phyloP scores from a whole-genome alignment of 768 basidiomycete species.

The Auricularia heimuer region DNA sequence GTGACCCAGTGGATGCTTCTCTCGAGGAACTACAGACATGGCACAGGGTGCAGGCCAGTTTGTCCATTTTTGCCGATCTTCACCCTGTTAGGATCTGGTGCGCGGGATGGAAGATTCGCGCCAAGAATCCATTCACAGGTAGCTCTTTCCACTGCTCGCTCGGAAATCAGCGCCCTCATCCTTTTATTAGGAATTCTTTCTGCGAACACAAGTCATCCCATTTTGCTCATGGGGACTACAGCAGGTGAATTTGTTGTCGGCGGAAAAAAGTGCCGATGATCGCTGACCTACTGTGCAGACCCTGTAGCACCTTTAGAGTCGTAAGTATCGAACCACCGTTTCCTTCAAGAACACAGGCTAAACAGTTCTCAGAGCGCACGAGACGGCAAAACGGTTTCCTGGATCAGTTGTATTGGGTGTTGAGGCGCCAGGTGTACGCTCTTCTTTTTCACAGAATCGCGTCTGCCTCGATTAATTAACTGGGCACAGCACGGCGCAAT shows the following conservation, averaged over 20 bases:
- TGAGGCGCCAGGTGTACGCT: not conserved
- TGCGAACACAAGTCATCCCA: too few species aligned
- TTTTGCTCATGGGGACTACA: too few species aligned
- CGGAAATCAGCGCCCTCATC: not conserved
- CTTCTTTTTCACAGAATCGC: not conserved
- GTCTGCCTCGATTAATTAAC: not conserved
- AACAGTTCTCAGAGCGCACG: not conserved
- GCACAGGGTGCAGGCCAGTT: not conserved
- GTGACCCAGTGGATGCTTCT: slow-evolving; percentile 7
- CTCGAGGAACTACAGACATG: slow-evolving; percentile 5
- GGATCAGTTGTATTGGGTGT: not conserved
- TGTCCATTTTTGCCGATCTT: slow-evolving; percentile 9
- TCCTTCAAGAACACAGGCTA: too few species aligned
- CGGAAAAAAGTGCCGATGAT: too few species aligned
- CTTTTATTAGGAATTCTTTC: too few species aligned
- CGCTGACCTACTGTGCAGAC: too few species aligned
- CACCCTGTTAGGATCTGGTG: not conserved
- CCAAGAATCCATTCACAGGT: slow-evolving; percentile 10
- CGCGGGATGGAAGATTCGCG: slow-evolving; percentile 10
- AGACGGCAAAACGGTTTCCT: not conserved
- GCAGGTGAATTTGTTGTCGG: not conserved
- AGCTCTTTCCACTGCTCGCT: not conserved
- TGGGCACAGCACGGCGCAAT: not conserved
- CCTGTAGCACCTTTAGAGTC: too few species aligned
- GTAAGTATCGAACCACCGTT: too few species aligned